Base-by-base conservation (phyloP, 305 asterid genomes). In the Ajuga reptans region DNA sequence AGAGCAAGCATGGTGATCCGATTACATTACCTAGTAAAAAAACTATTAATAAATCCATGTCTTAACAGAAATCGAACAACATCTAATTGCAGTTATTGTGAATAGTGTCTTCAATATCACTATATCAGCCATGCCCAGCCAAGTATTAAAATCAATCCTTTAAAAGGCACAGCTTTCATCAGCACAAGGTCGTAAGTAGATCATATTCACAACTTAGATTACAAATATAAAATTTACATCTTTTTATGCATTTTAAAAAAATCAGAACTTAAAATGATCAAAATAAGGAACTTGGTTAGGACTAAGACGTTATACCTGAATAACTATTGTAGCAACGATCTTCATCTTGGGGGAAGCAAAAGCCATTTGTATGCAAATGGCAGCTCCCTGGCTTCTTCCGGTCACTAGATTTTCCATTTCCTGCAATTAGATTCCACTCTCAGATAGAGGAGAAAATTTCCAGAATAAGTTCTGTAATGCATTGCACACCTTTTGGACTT, bases 321-420 rank as follows among this genome's bases (percentile, higher is more conserved):
- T 69, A 78, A 61, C 74, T 80, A 74, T 76, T 84, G 87, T 72
- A 85, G 79, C 85, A 87, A 60, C 82, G 80, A 67, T 71, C 84
- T 54, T 84, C 90, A 74, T 80, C 87, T 78, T 78, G 86, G 63
- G 73, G 66, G 82, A 83, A 91, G 74, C 82, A 78, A 74, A 79
- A 85, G 46, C 76, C 62, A 68, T 79, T 79, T n/a, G 90, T 46
- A 77, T 89, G 90, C 76, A 81, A 74, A 69, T 73, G 81, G 76
- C 86, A 84, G 79, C 75, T 86, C 46, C 85, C 83, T 37, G 84
- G 60, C 76, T 86, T 86, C 75, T 78, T 80, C 69, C 77, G 72
- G 5, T 75, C 85, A 54, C 74, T 67, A 70, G 83, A 58, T 70
- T 80, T 89, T 53, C 86, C 87, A 67, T 77, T 80, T 70, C 72